Evolutionary conservation across 176 grass and related monocot genomes (phyloP).

Genomic region (Carex pumila): DNA sequence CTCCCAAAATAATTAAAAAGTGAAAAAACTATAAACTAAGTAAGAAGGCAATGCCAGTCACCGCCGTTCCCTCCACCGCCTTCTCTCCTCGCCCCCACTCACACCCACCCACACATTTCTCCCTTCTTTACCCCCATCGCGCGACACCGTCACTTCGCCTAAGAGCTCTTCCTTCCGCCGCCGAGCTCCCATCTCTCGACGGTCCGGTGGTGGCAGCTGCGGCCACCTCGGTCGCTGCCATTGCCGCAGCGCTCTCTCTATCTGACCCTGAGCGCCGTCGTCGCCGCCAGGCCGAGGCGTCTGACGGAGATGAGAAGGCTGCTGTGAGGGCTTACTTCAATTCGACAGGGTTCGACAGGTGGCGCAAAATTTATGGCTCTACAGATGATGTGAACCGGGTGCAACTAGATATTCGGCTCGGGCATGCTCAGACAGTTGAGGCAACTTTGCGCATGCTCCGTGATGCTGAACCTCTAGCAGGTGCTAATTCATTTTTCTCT

Average conservation of each 20-base stretch:
- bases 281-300: slow-evolving; percentile 52
- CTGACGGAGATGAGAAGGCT: slow-evolving; percentile 85
- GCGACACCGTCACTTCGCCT: slow-evolving; percentile 7
- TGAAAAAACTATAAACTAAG: neutral
- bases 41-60: slow-evolving; percentile 42
- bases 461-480: slow-evolving; percentile 30
- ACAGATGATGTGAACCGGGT: slow-evolving; percentile 83
- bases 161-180: slow-evolving; percentile 30
- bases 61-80: slow-evolving; percentile 48
- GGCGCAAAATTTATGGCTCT: slow-evolving; percentile 83
- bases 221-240: slow-evolving; percentile 28
- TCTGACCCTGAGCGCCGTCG: slow-evolving; percentile 68
- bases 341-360: slow-evolving; percentile 81
- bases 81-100: slow-evolving; percentile 3
- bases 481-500: neutral
- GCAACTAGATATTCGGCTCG: slow-evolving; percentile 88
- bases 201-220: slow-evolving; percentile 40
- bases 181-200: slow-evolving; percentile 34
- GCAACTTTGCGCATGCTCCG: slow-evolving; percentile 63
- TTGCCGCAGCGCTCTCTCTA: slow-evolving; percentile 39
- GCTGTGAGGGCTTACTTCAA: slow-evolving; percentile 91
- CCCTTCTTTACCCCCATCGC: neutral
- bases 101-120: neutral
- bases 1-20: neutral
- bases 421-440: slow-evolving; percentile 71